phyloP scores from a whole-genome alignment of 2,329 filamentous ascomycete genomes.

The Fusarium newnesense region DNA sequence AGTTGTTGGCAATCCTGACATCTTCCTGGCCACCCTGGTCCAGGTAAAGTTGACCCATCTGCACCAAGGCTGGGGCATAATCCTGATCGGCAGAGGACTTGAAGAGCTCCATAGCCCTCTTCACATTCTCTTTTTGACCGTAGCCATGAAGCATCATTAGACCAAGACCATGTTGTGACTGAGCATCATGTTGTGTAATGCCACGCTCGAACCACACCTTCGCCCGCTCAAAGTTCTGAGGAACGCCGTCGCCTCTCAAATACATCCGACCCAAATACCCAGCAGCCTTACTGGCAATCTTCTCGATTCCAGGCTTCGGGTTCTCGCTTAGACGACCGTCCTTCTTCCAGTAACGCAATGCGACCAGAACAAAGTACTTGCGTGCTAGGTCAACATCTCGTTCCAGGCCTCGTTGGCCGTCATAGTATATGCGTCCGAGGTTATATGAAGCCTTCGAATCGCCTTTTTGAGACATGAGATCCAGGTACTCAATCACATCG shows the following conservation, averaged over 20 bases:
- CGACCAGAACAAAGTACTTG: slow-evolving; percentile 83
- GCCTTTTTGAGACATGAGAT: slow-evolving; percentile 89
- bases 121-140: slow-evolving; percentile 75
- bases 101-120: slow-evolving; percentile 79
- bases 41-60: slow-evolving; percentile 84
- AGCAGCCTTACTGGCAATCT: slow-evolving; percentile 82
- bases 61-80: slow-evolving; percentile 81
- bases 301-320: slow-evolving; percentile 76
- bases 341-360: slow-evolving; percentile 82
- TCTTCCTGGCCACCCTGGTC: slow-evolving; percentile 80
- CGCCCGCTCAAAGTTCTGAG: slow-evolving; percentile 81
- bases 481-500: slow-evolving; percentile 93
- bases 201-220: slow-evolving; percentile 86
- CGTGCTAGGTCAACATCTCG: slow-evolving; percentile 79
- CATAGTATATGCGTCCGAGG: slow-evolving; percentile 87
- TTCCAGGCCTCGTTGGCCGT: slow-evolving; percentile 80
- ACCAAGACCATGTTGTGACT: slow-evolving; percentile 86
- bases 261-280: slow-evolving; percentile 92
- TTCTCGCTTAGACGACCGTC: slow-evolving; percentile 80
- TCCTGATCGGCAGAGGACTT: slow-evolving; percentile 84
- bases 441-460: slow-evolving; percentile 89
- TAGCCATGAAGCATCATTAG: slow-evolving; percentile 85
- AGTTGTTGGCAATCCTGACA: slow-evolving; percentile 79
- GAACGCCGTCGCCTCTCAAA: slow-evolving; percentile 84
- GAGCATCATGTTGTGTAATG: slow-evolving; percentile 77